phyloP scores from a whole-genome alignment of 768 basidiomycete species.

The Ramaria sp. region DNA sequence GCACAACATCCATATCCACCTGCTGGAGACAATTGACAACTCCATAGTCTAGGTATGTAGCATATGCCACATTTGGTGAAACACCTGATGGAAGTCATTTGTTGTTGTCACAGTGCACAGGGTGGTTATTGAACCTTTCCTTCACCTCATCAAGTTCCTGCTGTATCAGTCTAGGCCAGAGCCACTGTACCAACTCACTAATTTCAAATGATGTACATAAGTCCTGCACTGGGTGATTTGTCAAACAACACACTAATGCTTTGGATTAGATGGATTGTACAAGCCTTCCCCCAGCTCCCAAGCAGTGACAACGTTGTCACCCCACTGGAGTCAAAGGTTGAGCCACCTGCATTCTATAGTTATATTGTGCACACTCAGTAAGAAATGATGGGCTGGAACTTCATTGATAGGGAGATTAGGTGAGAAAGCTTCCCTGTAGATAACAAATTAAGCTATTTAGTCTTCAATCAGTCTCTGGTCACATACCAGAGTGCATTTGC shows the following conservation, averaged over 20 bases:
- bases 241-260: slow-evolving; percentile 19
- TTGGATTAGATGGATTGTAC: slow-evolving; percentile 11
- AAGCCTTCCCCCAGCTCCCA: slow-evolving; percentile 17
- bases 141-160: slow-evolving; percentile 10
- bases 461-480: background rate
- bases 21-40: slow-evolving; percentile 20
- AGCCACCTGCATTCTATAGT: slow-evolving; percentile 25
- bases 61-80: slow-evolving; percentile 24
- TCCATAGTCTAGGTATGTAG: slow-evolving; percentile 17
- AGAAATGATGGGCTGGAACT: slow-evolving; percentile 23
- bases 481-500: slow-evolving; percentile 22
- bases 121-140: slow-evolving; percentile 17
- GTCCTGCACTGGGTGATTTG: background rate
- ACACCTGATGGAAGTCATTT: slow-evolving; percentile 27
- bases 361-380: slow-evolving; percentile 15
- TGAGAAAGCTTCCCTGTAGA: slow-evolving; percentile 18
- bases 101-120: slow-evolving; percentile 20
- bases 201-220: slow-evolving; percentile 8
- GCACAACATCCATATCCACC: slow-evolving; percentile 17
- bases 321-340: slow-evolving; percentile 20
- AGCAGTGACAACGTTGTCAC: slow-evolving; percentile 21
- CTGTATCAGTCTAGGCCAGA: slow-evolving; percentile 17
- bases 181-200: slow-evolving; percentile 14
- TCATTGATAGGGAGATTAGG: slow-evolving; percentile 16
- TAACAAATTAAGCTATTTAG: too few relatives aligned